Base-by-base conservation (phyloP, 768 basidiomycete species). In the Tricholoma sp. region DNA sequence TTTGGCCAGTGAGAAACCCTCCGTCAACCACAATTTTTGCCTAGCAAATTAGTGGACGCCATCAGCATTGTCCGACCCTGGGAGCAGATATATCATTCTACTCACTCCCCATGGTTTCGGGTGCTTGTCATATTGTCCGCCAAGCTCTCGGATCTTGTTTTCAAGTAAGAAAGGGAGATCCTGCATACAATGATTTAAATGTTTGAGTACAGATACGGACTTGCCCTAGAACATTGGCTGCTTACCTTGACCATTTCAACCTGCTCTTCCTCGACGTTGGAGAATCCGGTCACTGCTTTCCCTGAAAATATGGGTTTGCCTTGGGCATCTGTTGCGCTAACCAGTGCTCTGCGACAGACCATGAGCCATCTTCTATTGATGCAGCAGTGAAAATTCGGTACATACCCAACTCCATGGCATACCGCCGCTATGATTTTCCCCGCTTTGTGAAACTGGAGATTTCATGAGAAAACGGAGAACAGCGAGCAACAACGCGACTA, bases 331-430 rank as follows among this genome's bases (percentile, higher is more conserved):
- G 75, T 79, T 2, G 70, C 84, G 17, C 74, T 74, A 12, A 84
- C 80, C 18, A 91, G 75, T 2, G 86, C 87, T n/a, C 82, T 80
- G 32, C 9, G 34, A 7, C 24, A 50, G 37, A 31, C 50, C 39
- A 39, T 18, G 45, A 34, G 54, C 17, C 24, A 39, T 12, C 17
- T 20, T 20, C 34, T 33, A 31, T 13, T 54, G 53, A n/a, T 31
- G 24, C 2, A 17, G 34, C 31, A 28, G 33, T 24, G 31, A 44
- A 75, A 3, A 4, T 8, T 32, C n/a, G n/a, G 7, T 32, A 31
- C 82, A 66, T 61, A 86, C 79, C 81, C 87, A 52, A 89, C 82
- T 13, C 89, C 91, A 70, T 92, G 91, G 74, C 91, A 92, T 24
- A 93, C 89, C 3, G 88, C 88, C 3, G 83, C 63, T 6, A 83